Evolutionary conservation across 208 protist species (phyloP).

Genomic region (Crithidia mellificae): DNA sequence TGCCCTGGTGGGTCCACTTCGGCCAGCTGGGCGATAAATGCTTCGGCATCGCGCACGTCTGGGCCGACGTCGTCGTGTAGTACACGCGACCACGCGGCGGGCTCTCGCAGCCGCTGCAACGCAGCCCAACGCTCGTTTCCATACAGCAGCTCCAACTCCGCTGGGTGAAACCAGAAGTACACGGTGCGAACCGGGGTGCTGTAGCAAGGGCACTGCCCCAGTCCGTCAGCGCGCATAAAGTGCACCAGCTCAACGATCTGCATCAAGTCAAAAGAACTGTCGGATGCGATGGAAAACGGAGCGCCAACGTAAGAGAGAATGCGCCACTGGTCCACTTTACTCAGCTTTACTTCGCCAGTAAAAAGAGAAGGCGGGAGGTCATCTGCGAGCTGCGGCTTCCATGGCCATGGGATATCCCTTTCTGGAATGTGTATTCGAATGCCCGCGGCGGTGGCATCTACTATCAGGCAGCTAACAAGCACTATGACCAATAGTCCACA

Average conservation of each 20-base stretch:
- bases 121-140: constrained; percentile 31
- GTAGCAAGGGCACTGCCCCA: constrained; percentile 27
- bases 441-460: neutral
- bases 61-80: constrained; percentile 13
- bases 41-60: constrained; percentile 25
- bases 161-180: constrained; percentile 35
- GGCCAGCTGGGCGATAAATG: constrained; percentile 20
- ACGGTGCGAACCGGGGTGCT: constrained; percentile 11
- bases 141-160: constrained; percentile 32
- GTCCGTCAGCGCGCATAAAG: constrained; percentile 19
- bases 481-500: neutral
- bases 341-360: constrained; percentile 12
- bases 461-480: neutral
- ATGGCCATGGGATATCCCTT: constrained; percentile 11
- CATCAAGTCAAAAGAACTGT: constrained; percentile 21
- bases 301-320: constrained; percentile 36
- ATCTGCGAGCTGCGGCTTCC: constrained; percentile 28
- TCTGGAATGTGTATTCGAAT: neutral
- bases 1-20: constrained; percentile 22
- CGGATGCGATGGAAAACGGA: constrained; percentile 19
- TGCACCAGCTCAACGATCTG: constrained; percentile 21
- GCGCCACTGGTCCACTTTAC: constrained; percentile 24
- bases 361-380: constrained; percentile 2
- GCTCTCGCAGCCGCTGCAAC: constrained; percentile 27
- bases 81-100: constrained; percentile 30